Percentiles rank a stretch among this genome's conserved stretches.
Conservation (phyloP, 2,329 filamentous ascomycete genomes). For the Colletotrichum limetticola region DNA sequence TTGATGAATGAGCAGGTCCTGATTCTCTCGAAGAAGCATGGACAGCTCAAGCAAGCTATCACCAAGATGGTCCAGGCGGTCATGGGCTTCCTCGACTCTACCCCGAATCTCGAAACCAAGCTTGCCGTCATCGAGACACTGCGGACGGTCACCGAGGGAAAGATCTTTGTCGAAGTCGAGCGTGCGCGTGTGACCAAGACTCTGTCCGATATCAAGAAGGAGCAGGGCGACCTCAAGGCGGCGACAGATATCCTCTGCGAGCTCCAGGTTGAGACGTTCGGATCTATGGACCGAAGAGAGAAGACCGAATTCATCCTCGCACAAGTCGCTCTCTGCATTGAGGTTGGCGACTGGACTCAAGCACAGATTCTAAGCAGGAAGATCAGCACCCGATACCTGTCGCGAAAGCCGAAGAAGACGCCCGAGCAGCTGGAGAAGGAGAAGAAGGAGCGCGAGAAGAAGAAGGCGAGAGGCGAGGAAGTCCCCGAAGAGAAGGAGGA, state of each 20-base stretch:
- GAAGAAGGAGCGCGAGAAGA: constrained; percentile 87
- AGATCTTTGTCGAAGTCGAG: constrained; percentile 99
- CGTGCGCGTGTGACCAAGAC: constrained; percentile 94
- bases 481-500: constrained; percentile 82
- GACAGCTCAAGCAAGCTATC: constrained; percentile 98
- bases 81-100: constrained; percentile 89
- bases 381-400: constrained; percentile 94
- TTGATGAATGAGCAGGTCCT: constrained; percentile 96
- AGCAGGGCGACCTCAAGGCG: constrained; percentile 89
- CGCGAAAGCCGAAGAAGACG: constrained; percentile 91
- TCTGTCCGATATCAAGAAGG: constrained; percentile 96
- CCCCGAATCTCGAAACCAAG: constrained; percentile 87
- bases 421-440: constrained; percentile 91
- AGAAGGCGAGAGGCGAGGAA: constrained; percentile 81
- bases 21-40: constrained; percentile 98
- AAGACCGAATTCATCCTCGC: constrained; percentile 99
- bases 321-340: constrained; percentile 93
- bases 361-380: constrained; percentile 93
- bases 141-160: constrained; percentile 96
- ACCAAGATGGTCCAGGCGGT: constrained; percentile 99
- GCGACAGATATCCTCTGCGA: constrained; percentile 96
- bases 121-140: constrained; percentile 94
- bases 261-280: constrained; percentile 98
- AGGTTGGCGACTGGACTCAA: constrained; percentile 96
- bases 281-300: constrained; percentile 95